These are phyloP conservation scores for Diaporthe sp. DNA, from an alignment of 2,329 filamentous ascomycete species.

Conservation along the genomic window DNA sequence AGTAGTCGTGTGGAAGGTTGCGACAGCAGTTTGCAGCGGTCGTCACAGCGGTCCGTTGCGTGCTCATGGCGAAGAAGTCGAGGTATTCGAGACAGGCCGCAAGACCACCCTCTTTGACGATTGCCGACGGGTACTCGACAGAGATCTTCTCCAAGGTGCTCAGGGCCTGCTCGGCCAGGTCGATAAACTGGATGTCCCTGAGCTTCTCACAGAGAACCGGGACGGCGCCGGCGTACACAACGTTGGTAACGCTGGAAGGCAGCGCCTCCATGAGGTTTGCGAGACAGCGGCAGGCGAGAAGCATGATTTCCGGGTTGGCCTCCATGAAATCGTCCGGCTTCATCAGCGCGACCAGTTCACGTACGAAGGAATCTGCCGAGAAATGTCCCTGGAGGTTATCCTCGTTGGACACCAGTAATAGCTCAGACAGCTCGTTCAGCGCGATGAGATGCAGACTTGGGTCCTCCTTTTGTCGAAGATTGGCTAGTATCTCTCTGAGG, in stretches of 20 bases:
- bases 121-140: slow-evolving; percentile 92
- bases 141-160: slow-evolving; percentile 99
- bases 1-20: slow-evolving; percentile 95
- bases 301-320: slow-evolving; percentile 97
- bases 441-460: slow-evolving; percentile 91
- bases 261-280: slow-evolving; percentile 98
- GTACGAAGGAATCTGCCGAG: slow-evolving; percentile 93
- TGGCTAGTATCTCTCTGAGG: slow-evolving; percentile 81
- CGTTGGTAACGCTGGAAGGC: slow-evolving; percentile 91
- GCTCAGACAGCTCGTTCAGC: slow-evolving; percentile 91
- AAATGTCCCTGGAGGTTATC: slow-evolving; percentile 97
- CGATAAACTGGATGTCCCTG: slow-evolving; percentile 96
- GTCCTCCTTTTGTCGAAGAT: slow-evolving; percentile 86
- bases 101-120: slow-evolving; percentile 94
- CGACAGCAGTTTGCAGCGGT: slow-evolving; percentile 98
- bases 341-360: slow-evolving; percentile 93
- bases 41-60: slow-evolving; percentile 94
- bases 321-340: slow-evolving; percentile 87
- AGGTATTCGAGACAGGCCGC: slow-evolving; percentile 96
- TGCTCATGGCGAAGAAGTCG: slow-evolving; percentile 98
- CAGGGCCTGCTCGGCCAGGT: slow-evolving; percentile 94
- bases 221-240: slow-evolving; percentile 97
- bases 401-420: slow-evolving; percentile 94
- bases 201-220: slow-evolving; percentile 95
- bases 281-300: slow-evolving; percentile 93